Base-by-base conservation (phyloP, 208 protist species). In the Naegleria fowleri region DNA sequence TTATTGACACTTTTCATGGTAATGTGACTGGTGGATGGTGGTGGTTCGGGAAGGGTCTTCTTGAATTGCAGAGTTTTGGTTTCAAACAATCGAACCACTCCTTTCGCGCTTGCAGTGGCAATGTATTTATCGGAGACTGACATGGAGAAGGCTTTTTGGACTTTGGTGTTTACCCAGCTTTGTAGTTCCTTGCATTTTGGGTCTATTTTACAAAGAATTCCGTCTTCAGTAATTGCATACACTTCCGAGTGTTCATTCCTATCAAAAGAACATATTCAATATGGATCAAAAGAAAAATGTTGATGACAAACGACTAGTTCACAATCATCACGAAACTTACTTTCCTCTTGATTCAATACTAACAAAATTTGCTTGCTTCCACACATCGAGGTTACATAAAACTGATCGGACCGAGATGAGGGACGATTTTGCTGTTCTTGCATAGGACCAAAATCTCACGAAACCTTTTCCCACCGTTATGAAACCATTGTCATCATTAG, bases 101-200 rank as follows among this genome's bases (percentile, higher is more conserved):
- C 92, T 41, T 92, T 55, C 1, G 86, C 43, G 33, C 92, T 93
- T 9, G 19, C 90, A 79, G 19, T 29, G 0, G 15, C 16, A 76
- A 93, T 38, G 40, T 93, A 87, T 43, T 91, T 91, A 7, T 93
- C 90, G n/a, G 39, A 39, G 33, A 90, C 83, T 36, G 25, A 51
- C 36, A 91, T 29, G 22, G 39, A 48, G n/a, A 39, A 76, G 11
- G 83, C 76, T 33, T 13, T n/a, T 13, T 13, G 5, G 2, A 92
- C 83, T 55, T 85, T 91, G 0, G 93, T 33, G 29, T 91, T 52
- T 3, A 94, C 92, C 92, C 92, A 94, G 13, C 86, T 93, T 52
- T 94, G 88, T 29, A 94, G n/a, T 4, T 13, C 15, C 11, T 84
- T 39, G 25, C 40, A 43, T 38, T 88, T 58, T 51, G n/a, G 22